These are phyloP conservation scores for Colletotrichum aenigma DNA, from an alignment of 2,329 filamentous ascomycete genomes.

Conservation along the genomic window DNA sequence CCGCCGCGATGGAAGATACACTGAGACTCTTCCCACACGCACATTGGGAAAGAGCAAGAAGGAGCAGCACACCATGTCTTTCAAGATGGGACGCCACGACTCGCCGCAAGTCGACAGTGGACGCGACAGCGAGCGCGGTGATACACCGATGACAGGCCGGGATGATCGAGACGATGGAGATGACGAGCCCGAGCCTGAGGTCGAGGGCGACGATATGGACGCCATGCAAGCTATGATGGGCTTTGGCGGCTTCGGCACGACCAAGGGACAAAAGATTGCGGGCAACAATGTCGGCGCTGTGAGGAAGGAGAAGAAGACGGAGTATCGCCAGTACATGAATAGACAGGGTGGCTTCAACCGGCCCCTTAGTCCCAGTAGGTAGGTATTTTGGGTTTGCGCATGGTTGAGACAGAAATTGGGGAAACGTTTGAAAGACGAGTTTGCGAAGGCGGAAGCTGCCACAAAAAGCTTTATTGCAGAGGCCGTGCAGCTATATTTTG, in stretches of 20 bases:
- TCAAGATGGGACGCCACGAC: constrained; percentile 36
- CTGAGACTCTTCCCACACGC: constrained; percentile 37
- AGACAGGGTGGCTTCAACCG: constrained; percentile 81
- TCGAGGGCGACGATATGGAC: constrained; percentile 70
- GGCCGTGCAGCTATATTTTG: not conserved
- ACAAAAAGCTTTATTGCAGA: not conserved
- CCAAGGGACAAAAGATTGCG: constrained; percentile 85
- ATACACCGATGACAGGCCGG: constrained; percentile 15
- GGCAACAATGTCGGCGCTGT: constrained; percentile 87
- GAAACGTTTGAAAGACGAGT: not conserved
- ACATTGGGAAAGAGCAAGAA: constrained; percentile 23
- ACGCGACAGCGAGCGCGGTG: constrained; percentile 21
- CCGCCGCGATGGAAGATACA: constrained; percentile 18
- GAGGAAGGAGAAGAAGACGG: constrained; percentile 89
- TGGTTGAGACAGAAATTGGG: not conserved
- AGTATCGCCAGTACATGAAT: constrained; percentile 98
- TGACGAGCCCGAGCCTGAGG: constrained; percentile 51
- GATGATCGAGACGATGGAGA: not conserved
- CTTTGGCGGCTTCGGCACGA: constrained; percentile 83
- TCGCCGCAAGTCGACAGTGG: constrained; percentile 25
- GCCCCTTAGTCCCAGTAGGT: constrained; percentile 66
- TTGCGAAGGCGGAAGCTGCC: not conserved
- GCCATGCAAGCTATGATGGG: constrained; percentile 89
- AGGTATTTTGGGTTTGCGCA: not conserved
- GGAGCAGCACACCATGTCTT: constrained; percentile 34